Evolutionary conservation across 495 filamentous ascomycete genomes (phyloP).

Genomic region (Hypomontagnella submonticulosa): DNA sequence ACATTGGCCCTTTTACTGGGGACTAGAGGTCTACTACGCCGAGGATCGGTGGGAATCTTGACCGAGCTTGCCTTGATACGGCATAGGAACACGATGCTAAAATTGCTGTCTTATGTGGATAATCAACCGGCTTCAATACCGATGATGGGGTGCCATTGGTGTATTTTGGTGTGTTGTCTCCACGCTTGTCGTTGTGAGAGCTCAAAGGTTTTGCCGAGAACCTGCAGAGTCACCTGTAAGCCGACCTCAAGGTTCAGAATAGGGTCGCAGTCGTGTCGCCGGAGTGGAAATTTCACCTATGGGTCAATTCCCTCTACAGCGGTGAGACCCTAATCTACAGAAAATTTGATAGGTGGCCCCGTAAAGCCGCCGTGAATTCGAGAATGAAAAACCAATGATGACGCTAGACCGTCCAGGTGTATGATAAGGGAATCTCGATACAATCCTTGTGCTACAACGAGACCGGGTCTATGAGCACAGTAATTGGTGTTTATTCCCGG

Average conservation of each 20-base stretch:
- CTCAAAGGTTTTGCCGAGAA: slow-evolving; percentile 31
- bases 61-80: slow-evolving; percentile 38
- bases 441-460: slow-evolving; percentile 6
- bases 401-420: not conserved
- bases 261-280: not conserved
- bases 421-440: slow-evolving; percentile 24
- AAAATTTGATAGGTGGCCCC: not conserved
- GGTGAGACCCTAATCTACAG: slow-evolving; percentile 36
- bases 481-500: slow-evolving; percentile 42
- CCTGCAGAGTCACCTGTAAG: slow-evolving; percentile 3
- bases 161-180: slow-evolving; percentile 8
- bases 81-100: slow-evolving; percentile 36
- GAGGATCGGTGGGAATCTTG: slow-evolving; percentile 42
- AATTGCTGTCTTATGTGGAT: slow-evolving; percentile 27
- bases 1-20: slow-evolving; percentile 24
- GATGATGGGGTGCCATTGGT: slow-evolving; percentile 30
- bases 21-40: slow-evolving; percentile 19
- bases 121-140: slow-evolving; percentile 36
- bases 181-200: slow-evolving; percentile 27
- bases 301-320: slow-evolving; percentile 3
- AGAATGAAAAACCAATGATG: slow-evolving; percentile 24
- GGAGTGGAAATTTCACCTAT: no score
- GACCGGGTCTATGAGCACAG: not conserved
- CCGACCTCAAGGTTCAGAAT: slow-evolving; percentile 12
- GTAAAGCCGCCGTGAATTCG: slow-evolving; percentile 12